phyloP scores from a whole-genome alignment of 495 filamentous ascomycete species.

The Neurospora cerealis region DNA sequence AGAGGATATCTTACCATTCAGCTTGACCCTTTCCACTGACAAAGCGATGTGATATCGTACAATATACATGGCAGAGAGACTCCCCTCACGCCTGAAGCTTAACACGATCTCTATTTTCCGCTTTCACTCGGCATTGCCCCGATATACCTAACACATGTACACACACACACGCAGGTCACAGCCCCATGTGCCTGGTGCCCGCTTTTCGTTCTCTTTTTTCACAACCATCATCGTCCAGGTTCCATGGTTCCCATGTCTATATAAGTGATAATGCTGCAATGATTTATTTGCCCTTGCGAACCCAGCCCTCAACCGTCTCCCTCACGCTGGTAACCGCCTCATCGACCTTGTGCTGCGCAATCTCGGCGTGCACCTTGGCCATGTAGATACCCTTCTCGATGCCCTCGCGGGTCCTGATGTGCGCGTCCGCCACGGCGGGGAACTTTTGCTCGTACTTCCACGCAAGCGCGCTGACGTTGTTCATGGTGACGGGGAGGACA shows the following conservation, averaged over 20 bases:
- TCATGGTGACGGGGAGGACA: constrained; percentile 67
- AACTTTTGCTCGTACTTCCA: constrained; percentile 87
- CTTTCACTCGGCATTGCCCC: background rate
- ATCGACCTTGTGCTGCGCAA: constrained; percentile 62
- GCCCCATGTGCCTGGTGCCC: background rate
- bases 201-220: background rate
- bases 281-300: constrained; percentile 70
- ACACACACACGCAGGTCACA: background rate
- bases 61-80: background rate
- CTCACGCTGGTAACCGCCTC: constrained; percentile 63
- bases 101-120: background rate
- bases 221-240: background rate
- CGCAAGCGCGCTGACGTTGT: constrained; percentile 70
- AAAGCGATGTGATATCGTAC: background rate
- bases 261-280: background rate
- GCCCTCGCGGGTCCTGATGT: constrained; percentile 54
- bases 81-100: background rate
- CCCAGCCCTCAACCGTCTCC: constrained; percentile 73
- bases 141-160: background rate
- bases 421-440: constrained; percentile 68
- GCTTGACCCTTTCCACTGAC: background rate
- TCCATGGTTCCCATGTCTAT: background rate
- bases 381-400: constrained; percentile 60
- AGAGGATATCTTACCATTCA: background rate
- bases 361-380: constrained; percentile 57